phyloP scores from a whole-genome alignment of 139 green algal genomes.

The Auxenochlorella pyrenoidosa region DNA sequence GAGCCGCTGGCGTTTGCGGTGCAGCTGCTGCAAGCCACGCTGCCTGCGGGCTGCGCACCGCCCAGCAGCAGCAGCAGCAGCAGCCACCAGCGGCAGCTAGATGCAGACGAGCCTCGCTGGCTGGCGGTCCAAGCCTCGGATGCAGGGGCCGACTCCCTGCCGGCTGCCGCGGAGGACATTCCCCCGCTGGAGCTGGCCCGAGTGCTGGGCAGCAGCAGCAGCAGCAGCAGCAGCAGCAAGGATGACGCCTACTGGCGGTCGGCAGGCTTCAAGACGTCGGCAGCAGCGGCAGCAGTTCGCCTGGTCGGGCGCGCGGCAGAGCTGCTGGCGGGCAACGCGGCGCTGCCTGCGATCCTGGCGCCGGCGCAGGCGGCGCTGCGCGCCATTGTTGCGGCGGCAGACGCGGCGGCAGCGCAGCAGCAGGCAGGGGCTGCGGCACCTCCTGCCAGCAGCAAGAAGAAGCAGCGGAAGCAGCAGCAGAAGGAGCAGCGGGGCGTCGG shows the following conservation, averaged over 20 bases:
- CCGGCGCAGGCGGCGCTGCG: constrained; percentile 36
- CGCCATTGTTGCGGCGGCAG: neutral
- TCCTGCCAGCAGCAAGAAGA: neutral
- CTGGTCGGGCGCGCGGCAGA: constrained; percentile 38
- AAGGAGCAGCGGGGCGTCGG: neutral
- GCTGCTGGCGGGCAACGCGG: constrained; percentile 38
- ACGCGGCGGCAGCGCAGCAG: neutral
- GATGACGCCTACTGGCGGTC: constrained; percentile 10
- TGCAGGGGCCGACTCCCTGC: neutral
- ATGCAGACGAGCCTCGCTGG: constrained; percentile 20
- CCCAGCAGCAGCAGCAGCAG: constrained; percentile 3
- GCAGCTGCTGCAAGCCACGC: constrained; percentile 42
- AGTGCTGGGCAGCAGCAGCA: constrained; percentile 10
- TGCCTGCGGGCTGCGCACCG: neutral
- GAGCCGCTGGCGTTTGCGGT: constrained; percentile 73
- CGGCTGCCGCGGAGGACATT: constrained; percentile 11
- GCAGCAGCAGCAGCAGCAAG: neutral
- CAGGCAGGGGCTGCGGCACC: neutral
- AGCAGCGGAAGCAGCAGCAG: constrained; percentile 13
- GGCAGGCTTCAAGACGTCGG: constrained; percentile 43
- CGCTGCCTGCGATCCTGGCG: constrained; percentile 67
- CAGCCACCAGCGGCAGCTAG: constrained; percentile 4
- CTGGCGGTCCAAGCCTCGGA: neutral
- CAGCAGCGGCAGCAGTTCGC: constrained; percentile 54
- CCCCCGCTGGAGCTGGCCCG: constrained; percentile 20